phyloP scores from a whole-genome alignment of 2,329 filamentous ascomycete species.

The Zarea fungicola region DNA sequence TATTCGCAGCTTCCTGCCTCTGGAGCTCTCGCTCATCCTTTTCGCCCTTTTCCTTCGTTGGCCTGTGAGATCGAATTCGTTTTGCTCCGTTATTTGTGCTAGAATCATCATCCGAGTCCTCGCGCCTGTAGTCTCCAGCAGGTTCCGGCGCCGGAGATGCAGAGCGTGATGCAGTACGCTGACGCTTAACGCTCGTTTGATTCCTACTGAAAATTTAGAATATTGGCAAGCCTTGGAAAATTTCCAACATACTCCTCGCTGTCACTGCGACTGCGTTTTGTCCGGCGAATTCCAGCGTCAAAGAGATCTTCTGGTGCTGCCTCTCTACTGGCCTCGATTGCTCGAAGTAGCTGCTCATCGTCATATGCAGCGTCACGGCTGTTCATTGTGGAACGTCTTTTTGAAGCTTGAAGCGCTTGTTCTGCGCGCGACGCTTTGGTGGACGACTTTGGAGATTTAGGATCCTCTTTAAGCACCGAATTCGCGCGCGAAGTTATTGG shows the following conservation, averaged over 20 bases:
- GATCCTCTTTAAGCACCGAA: conserved; percentile 60
- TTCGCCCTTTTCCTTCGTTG: conserved; percentile 58
- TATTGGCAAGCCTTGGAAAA: conserved; percentile 19
- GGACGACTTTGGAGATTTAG: conserved; percentile 48
- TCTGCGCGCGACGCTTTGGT: conserved; percentile 53
- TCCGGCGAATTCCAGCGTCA: conserved; percentile 51
- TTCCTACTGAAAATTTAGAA: conserved; percentile 46
- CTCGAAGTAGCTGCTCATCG: conserved; percentile 81
- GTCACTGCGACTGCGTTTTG: conserved; percentile 82
- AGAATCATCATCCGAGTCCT: conserved; percentile 69
- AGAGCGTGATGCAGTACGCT: conserved; percentile 74
- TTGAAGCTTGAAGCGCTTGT: conserved; percentile 55
- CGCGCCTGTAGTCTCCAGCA: conserved; percentile 44
- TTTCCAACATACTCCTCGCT: conserved; percentile 77
- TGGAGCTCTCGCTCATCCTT: conserved; percentile 71
- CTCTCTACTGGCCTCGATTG: conserved; percentile 92
- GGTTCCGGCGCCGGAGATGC: conserved; percentile 48
- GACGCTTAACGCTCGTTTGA: conserved; percentile 68
- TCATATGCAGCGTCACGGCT: conserved; percentile 93
- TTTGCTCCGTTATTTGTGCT: conserved; percentile 49
- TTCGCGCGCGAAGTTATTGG: conserved; percentile 55
- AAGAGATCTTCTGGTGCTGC: conserved; percentile 56
- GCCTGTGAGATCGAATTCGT: conserved; percentile 56
- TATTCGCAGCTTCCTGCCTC: conserved; percentile 67
- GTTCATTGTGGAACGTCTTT: conserved; percentile 94